phyloP scores from a whole-genome alignment of 306 rosid genomes.

The Citrullus colocynthis region DNA sequence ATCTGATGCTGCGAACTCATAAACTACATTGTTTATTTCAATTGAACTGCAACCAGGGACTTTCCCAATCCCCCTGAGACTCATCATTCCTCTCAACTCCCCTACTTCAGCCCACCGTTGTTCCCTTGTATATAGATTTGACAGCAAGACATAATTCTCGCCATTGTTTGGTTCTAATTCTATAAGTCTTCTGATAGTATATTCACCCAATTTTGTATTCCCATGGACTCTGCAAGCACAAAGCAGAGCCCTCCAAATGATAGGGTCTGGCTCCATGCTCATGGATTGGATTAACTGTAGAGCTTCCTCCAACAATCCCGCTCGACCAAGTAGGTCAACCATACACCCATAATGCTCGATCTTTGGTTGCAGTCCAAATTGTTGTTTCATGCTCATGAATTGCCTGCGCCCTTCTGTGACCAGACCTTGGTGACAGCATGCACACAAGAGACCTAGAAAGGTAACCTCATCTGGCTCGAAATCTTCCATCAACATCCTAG shows the following conservation, averaged over 20 bases:
- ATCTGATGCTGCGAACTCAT: constrained; percentile 7
- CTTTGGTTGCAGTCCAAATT: constrained; percentile 3
- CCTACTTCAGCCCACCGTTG: constrained; percentile 10
- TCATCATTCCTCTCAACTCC: constrained; percentile 10
- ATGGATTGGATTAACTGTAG: neutral
- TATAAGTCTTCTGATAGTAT: neutral
- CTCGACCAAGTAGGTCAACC: constrained; percentile 15
- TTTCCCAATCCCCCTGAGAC: neutral
- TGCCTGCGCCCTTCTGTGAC: constrained; percentile 7
- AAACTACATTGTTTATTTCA: neutral
- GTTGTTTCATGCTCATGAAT: constrained; percentile 5
- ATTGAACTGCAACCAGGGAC: constrained; percentile 10
- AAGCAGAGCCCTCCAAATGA: constrained; percentile 11
- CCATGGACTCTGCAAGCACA: constrained; percentile 10
- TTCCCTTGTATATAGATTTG: constrained; percentile 3
- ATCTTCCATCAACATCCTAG: constrained; percentile 9
- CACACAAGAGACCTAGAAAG: constrained; percentile 5
- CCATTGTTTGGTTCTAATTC: constrained; percentile 10
- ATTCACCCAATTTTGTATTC: constrained; percentile 6
- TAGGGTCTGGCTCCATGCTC: constrained; percentile 7
- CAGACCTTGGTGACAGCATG: constrained; percentile 16
- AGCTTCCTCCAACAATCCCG: constrained; percentile 9
- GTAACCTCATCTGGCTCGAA: constrained; percentile 7
- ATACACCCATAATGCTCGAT: constrained; percentile 13
- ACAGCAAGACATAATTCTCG: constrained; percentile 5